phyloP scores from a whole-genome alignment of 768 basidiomycete species.

The Omphalotus guepiniiformis region DNA sequence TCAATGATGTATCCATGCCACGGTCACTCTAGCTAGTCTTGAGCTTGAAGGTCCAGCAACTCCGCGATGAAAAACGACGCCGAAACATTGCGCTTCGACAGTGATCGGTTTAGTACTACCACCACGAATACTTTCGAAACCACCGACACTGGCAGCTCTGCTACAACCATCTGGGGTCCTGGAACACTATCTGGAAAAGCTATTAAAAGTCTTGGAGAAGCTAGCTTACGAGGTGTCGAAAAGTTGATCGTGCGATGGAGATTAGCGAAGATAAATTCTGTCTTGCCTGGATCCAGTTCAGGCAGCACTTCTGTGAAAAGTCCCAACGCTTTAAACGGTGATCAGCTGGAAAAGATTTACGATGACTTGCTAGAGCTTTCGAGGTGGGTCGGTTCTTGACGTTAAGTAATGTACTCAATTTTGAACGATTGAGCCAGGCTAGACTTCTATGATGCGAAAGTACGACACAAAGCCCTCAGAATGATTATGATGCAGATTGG shows the following conservation, averaged over 20 bases:
- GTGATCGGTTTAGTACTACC: conserved; percentile 2
- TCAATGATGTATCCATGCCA: too few species aligned
- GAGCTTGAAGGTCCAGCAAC: too few species aligned
- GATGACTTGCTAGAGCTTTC: conserved; percentile 15
- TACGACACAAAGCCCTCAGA: conserved; percentile 11
- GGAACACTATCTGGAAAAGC: conserved; percentile 18
- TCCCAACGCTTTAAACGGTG: not conserved
- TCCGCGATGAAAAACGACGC: too few species aligned
- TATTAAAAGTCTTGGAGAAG: conserved; percentile 17
- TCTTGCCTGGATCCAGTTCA: conserved; percentile 2
- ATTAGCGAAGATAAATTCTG: conserved; percentile 12
- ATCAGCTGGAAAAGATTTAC: conserved; percentile 12
- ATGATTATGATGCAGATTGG: conserved; percentile 15
- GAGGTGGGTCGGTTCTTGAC: conserved; percentile 1
- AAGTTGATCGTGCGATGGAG: conserved; percentile 12
- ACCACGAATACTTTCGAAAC: not conserved
- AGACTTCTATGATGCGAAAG: conserved; percentile 12
- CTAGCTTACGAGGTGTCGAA: conserved; percentile 16
- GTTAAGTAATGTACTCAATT: not conserved
- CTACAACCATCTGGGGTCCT: conserved; percentile 17
- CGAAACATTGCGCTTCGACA: too few species aligned
- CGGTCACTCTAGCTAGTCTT: too few species aligned
- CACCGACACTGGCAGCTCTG: conserved; percentile 9
- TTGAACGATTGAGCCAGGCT: not conserved
- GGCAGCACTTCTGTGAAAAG: not conserved